Evolutionary conservation across 129 eudicot genomes (phyloP), one percentile per base, ranked within the genome.

Genomic region (Cynara cardunculus): DNA sequence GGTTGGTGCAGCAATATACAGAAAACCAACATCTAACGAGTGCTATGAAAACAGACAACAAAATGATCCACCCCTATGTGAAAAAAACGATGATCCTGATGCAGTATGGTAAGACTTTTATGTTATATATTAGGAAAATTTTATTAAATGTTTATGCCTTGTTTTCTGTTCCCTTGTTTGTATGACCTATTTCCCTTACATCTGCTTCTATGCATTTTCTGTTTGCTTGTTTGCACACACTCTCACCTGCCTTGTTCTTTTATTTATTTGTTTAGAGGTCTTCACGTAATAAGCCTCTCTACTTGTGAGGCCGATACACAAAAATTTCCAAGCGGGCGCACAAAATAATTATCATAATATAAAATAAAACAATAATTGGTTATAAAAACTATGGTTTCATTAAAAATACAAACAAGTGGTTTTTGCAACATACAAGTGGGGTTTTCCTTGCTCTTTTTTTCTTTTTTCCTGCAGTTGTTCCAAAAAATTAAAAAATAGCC

Each of bases 21-120:
- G 86, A 86, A 90, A 90, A 66, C 91, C 94, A 11, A 86, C 87
- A 25, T 82, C 94, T n/a, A 90, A 90, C 19, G 89, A 88, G 34
- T 90, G 94, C 86, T 90, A 90, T 31, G 89, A 86, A 76, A 75
- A 74, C 65, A 88, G 94, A 82, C 72, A 64, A 59, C 78, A 84
- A 86, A 80, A 88, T 32, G 92, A 90, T 2, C 94, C 94, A 24
- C 94, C 94, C 5, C 77, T 88, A 32, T 90, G 94, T 77, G 84
- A 88, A 61, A 79, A 44, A 70, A 80, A 82, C 30, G 94, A 90
- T 72, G 92, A 90, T 25, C 90, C 94, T 0, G 87, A 90, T 84
- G 91, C 87, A 76, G 87, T 87, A 32, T 90, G 94, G 94, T 90
- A 88, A 39, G 59, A 25, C 49, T 67, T 67, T 44, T 26, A 41